Conservation (phyloP, 2,329 filamentous ascomycete genomes). For the Raffaelea arxii region DNA sequence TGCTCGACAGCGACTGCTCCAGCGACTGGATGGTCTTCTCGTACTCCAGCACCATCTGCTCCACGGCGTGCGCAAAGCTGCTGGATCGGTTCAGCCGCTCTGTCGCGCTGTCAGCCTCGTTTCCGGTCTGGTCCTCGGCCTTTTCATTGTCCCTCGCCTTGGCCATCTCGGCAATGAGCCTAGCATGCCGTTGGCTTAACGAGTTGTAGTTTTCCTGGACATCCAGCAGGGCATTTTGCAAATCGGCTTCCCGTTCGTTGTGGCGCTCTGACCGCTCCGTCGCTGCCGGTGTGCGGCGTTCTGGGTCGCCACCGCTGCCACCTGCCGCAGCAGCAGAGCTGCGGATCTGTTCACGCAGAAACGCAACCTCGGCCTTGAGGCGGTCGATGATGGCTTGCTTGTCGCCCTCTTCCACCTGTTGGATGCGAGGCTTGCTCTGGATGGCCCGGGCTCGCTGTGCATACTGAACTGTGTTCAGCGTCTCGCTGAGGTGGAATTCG, state of each 20-base stretch:
- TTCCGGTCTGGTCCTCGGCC: conserved; percentile 45
- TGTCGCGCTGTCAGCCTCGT: conserved; percentile 65
- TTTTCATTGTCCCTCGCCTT: conserved; percentile 66
- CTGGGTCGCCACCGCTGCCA: conserved; percentile 41
- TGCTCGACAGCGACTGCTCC: conserved; percentile 84
- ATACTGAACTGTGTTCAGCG: conserved; percentile 94
- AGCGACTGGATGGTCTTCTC: conserved; percentile 96
- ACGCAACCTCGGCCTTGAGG: conserved; percentile 85
- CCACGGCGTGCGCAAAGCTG: conserved; percentile 90
- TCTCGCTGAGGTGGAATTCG: conserved; percentile 95
- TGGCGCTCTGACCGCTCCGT: conserved; percentile 68
- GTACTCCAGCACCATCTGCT: conserved; percentile 93
- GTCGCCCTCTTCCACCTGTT: conserved; percentile 86
- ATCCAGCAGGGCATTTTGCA: conserved; percentile 90
- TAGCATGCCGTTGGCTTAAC: conserved; percentile 87
- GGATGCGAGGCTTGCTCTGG: conserved; percentile 93
- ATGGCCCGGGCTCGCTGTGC: conserved; percentile 92
- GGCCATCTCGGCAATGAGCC: conserved; percentile 86
- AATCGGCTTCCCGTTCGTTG: conserved; percentile 75
- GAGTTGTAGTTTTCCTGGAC: conserved; percentile 90
- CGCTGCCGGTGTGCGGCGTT: conserved; percentile 43
- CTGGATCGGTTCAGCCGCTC: conserved; percentile 90
- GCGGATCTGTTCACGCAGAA: conserved; percentile 86
- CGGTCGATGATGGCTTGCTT: conserved; percentile 91
- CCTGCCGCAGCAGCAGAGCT: conserved; percentile 55